These are phyloP conservation scores for Apiospora sp. DNA, from an alignment of 2,329 filamentous ascomycete genomes.

Conservation along the genomic window DNA sequence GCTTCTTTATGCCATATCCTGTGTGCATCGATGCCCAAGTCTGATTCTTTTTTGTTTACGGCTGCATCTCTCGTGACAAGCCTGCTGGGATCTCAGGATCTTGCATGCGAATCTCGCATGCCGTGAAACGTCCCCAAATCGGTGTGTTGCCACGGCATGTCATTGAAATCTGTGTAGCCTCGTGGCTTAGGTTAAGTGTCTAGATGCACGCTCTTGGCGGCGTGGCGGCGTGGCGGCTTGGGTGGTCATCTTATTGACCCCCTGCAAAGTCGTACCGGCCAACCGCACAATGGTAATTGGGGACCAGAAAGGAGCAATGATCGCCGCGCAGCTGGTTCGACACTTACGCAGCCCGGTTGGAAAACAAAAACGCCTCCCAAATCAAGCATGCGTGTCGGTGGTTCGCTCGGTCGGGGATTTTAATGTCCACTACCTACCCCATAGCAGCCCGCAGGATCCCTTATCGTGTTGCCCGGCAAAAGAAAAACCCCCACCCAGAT, in stretches of 20 bases:
- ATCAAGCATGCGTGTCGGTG: not conserved
- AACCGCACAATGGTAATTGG: not conserved
- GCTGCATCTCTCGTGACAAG: not conserved
- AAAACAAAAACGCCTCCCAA: not conserved
- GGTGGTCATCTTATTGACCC: not conserved
- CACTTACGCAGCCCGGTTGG: not conserved
- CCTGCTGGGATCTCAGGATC: not conserved
- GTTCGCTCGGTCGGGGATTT: too few species aligned
- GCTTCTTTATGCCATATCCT: too few species aligned
- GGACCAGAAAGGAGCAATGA: not conserved
- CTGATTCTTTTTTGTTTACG: too few species aligned
- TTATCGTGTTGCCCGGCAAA: not conserved
- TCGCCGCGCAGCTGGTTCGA: not conserved
- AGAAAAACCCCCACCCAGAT: not conserved
- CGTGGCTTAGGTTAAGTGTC: too few species aligned
- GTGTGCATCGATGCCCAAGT: too few species aligned
- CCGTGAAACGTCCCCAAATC: not conserved
- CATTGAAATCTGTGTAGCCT: not conserved
- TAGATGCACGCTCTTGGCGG: not conserved
- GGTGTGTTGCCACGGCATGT: not conserved
- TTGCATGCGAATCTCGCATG: conserved; percentile 5
- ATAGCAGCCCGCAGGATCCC: too few species aligned
- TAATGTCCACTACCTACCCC: too few species aligned
- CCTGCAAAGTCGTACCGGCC: not conserved
- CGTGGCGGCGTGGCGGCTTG: too few species aligned